phyloP scores from a whole-genome alignment of 352 stramenopile species.

The Pythium sp. region DNA sequence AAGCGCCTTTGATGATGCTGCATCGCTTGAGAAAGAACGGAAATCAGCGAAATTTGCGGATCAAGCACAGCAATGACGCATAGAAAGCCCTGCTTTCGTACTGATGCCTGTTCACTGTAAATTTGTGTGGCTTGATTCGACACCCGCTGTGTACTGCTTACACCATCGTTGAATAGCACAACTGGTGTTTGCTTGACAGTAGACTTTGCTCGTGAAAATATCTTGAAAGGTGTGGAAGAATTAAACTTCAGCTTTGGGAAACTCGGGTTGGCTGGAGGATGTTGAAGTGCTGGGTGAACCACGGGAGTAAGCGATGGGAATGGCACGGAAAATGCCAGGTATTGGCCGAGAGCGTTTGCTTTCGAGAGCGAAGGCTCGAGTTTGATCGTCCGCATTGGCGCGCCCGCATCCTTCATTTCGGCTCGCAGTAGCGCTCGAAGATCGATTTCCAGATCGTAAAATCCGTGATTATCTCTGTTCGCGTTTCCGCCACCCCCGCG shows the following conservation, averaged over 20 bases:
- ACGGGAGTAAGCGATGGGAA: neutral
- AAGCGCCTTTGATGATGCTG: slow-evolving; percentile 26
- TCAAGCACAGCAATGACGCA: slow-evolving; percentile 5
- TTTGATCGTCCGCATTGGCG: slow-evolving; percentile 45
- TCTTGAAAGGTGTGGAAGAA: slow-evolving; percentile 1
- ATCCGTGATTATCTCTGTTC: neutral
- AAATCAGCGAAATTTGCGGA: slow-evolving; percentile 9
- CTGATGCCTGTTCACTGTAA: slow-evolving; percentile 12
- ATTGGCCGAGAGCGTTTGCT: slow-evolving; percentile 40
- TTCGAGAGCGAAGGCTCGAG: slow-evolving; percentile 33
- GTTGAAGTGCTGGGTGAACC: neutral
- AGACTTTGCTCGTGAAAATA: neutral
- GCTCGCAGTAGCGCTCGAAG: slow-evolving; percentile 19
- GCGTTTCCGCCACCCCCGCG: neutral
- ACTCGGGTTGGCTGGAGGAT: neutral
- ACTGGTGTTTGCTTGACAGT: neutral
- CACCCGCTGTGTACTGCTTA: neutral
- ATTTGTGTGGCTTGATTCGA: neutral
- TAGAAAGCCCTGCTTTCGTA: slow-evolving; percentile 43
- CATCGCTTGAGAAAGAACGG: slow-evolving; percentile 20
- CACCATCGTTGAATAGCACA: neutral
- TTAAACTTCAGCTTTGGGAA: neutral
- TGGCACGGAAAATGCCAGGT: slow-evolving; percentile 12
- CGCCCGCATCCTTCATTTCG: slow-evolving; percentile 22
- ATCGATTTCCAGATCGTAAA: slow-evolving; percentile 21